These are phyloP conservation scores for Suillus ampliporus DNA, from an alignment of 768 basidiomycete genomes.

Conservation along the genomic window DNA sequence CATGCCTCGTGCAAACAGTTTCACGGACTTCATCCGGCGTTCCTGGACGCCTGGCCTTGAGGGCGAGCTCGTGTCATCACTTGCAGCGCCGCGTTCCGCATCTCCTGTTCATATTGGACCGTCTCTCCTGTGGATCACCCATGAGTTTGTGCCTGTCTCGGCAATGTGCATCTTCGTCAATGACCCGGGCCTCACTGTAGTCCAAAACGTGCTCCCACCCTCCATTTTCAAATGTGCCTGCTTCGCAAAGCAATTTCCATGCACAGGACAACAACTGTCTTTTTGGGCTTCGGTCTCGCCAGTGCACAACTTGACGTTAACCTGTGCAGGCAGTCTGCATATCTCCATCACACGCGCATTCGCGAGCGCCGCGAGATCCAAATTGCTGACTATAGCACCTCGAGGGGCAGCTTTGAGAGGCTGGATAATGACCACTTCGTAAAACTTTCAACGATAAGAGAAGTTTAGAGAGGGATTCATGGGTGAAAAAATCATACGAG, in stretches of 20 bases:
- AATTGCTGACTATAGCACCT: slow-evolving; percentile 66
- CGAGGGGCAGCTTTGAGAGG: slow-evolving; percentile 55
- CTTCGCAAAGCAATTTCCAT: slow-evolving; percentile 68
- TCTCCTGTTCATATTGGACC: slow-evolving; percentile 24
- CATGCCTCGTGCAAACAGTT: slow-evolving; percentile 73
- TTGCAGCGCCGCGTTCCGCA: slow-evolving; percentile 10
- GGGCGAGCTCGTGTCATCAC: slow-evolving; percentile 25
- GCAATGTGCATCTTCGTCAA: background rate
- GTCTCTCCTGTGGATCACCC: slow-evolving; percentile 5
- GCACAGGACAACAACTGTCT: slow-evolving; percentile 53
- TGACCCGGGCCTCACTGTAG: background rate
- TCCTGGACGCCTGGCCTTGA: slow-evolving; percentile 69
- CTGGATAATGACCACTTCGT: slow-evolving; percentile 70
- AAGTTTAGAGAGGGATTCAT: slow-evolving; percentile 55
- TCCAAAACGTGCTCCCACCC: slow-evolving; percentile 19
- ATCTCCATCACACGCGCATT: slow-evolving; percentile 60
- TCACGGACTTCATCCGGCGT: slow-evolving; percentile 67
- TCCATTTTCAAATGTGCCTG: too few relatives aligned
- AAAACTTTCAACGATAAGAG: slow-evolving; percentile 51
- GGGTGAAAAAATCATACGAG: slow-evolving; percentile 74
- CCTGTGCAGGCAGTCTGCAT: slow-evolving; percentile 63
- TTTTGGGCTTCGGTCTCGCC: slow-evolving; percentile 40
- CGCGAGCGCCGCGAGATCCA: slow-evolving; percentile 68
- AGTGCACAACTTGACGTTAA: slow-evolving; percentile 79
- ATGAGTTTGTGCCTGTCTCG: slow-evolving; percentile 6